Evolutionary conservation across 805 yeast genomes (phyloP), one percentile per base, ranked within the genome.

Genomic region (Hagleromyces aurorensis): DNA sequence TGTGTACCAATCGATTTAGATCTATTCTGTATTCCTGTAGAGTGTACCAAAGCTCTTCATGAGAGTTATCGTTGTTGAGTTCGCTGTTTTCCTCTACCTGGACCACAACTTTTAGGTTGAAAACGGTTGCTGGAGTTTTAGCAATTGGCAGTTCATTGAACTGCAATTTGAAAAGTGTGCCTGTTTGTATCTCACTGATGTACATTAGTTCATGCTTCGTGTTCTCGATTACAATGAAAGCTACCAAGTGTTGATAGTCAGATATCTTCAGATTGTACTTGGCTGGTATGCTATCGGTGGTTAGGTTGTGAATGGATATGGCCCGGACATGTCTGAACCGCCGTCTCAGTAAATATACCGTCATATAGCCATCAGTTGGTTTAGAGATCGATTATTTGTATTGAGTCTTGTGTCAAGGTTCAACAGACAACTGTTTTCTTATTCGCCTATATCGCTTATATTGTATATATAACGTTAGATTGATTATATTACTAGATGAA

Each of bases 261-360:
- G 22, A 19, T 19, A 29, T 17, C 21, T 19, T 27, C 25, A n/a
- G 16, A 15, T n/a, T 23, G 4, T 10, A 10, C 7, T 4, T 14
- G 3, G 10, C 25, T n/a, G 21, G 17, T 11, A 25, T 31, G 20
- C 33, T 19, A 10, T 21, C 27, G 3, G 45, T 26, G 2, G 40
- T 33, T 10, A 44, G 30, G 21, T 48, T 53, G 13, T 32, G 23
- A 4, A 53, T 27, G 11, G 36, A 34, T 16, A 53, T 37, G 10
- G 50, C 44, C 21, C 41, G 43, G 8, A 53, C 29, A 38, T 52
- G 57, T 30, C 59, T 44, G 21, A 50, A 31, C 25, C 49, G 41
- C 16, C 44, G 35, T 23, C 34, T 33, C 24, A 41, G 23, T 21
- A 49, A 21, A 29, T 31, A 42, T 8, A 27, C 32, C 11, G 28